Evolutionary conservation across 805 yeast species (phyloP).

Genomic region (Zygotorulaspora chibaensis): DNA sequence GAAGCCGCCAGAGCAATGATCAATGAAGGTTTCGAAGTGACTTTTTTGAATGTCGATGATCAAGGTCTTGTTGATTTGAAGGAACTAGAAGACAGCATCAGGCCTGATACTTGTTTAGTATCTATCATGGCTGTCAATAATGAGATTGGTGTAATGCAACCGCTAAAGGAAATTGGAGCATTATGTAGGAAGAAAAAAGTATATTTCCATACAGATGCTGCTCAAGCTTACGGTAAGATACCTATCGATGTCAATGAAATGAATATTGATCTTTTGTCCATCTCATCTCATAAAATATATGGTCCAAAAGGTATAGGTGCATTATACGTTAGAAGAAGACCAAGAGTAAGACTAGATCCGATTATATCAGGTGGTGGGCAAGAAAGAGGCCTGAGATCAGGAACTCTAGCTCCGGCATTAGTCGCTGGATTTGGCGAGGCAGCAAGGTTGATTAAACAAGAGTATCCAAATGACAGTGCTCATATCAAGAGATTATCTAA

Average conservation of each 20-base stretch:
- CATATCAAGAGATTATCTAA: slow-evolving; percentile 70
- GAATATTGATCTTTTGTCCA: slow-evolving; percentile 90
- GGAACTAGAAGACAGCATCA: slow-evolving; percentile 72
- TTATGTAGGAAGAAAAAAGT: slow-evolving; percentile 84
- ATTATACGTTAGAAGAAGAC: slow-evolving; percentile 90
- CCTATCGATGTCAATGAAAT: slow-evolving; percentile 87
- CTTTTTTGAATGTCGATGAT: slow-evolving; percentile 77
- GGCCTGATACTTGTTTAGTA: slow-evolving; percentile 87
- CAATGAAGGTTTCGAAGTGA: slow-evolving; percentile 95
- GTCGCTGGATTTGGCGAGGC: slow-evolving; percentile 98
- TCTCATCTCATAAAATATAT: slow-evolving; percentile 93
- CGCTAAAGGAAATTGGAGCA: slow-evolving; percentile 86
- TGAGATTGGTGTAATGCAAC: slow-evolving; percentile 97
- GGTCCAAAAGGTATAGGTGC: slow-evolving; percentile 99
- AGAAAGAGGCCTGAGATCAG: slow-evolving; percentile 96
- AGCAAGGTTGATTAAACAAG: slow-evolving; percentile 73
- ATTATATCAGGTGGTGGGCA: slow-evolving; percentile 97
- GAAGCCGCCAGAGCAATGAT: slow-evolving; percentile 93
- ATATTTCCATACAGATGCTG: slow-evolving; percentile 96
- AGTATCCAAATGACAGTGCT: slow-evolving; percentile 64
- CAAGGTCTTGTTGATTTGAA: slow-evolving; percentile 80
- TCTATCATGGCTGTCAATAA: slow-evolving; percentile 97
- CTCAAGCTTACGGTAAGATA: slow-evolving; percentile 95
- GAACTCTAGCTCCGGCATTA: slow-evolving; percentile 95
- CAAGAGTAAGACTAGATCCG: slow-evolving; percentile 95